Conservation (phyloP, 2,329 filamentous ascomycete genomes). For the Ceratocystis albifundus region DNA sequence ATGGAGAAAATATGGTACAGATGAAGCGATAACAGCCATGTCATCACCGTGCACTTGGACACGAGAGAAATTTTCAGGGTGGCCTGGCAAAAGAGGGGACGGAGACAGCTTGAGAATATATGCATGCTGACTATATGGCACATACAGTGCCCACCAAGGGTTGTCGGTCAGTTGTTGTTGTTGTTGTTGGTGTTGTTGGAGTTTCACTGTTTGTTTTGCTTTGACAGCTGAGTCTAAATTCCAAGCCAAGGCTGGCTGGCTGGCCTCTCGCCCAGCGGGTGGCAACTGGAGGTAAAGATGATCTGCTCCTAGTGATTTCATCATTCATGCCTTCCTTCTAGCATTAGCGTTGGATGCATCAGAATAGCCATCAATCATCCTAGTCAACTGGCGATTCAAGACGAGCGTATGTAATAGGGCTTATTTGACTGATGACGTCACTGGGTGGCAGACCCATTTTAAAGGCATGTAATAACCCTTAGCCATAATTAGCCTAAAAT, state of each 20-base stretch:
- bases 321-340: neutral
- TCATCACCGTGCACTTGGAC: neutral
- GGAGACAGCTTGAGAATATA: neutral
- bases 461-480: neutral
- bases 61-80: neutral
- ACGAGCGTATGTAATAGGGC: neutral
- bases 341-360: neutral
- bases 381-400: neutral
- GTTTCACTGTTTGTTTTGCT: neutral
- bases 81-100: neutral
- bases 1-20: neutral
- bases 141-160: neutral
- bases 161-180: neutral
- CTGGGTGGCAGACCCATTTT: neutral
- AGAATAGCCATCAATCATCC: neutral
- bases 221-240: slow-evolving; percentile 9
- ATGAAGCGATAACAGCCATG: neutral
- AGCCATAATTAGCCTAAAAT: neutral
- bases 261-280: too few relatives aligned
- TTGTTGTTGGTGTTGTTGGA: too few relatives aligned
- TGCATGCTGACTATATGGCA: neutral
- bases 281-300: too few relatives aligned
- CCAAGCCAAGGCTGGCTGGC: neutral
- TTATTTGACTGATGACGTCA: neutral
- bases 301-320: neutral